phyloP scores from a whole-genome alignment of 2,329 filamentous ascomycete species.

The Epichloe scottii region DNA sequence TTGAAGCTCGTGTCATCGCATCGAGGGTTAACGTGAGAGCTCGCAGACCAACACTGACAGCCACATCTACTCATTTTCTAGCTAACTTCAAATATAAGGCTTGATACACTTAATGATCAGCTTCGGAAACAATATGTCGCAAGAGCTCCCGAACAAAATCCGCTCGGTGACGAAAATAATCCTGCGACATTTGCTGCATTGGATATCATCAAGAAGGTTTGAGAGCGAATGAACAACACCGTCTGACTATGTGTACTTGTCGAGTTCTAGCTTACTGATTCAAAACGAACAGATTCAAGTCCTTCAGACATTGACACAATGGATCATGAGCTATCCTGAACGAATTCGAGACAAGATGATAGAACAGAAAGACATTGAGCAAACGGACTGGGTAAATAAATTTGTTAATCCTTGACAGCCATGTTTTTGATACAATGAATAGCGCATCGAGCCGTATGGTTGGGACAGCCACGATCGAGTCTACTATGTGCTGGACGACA shows the following conservation, averaged over 20 bases:
- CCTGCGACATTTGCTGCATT: conserved; percentile 68
- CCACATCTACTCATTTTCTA: conserved; percentile 5
- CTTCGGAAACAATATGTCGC: conserved; percentile 74
- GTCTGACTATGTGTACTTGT: background rate
- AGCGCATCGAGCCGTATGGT: conserved; percentile 71
- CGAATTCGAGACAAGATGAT: conserved; percentile 77
- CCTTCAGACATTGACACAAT: conserved; percentile 78
- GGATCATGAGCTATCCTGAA: conserved; percentile 80
- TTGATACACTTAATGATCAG: conserved; percentile 86
- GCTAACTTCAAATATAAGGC: conserved; percentile 35
- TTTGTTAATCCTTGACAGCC: conserved; percentile 5
- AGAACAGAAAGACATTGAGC: conserved; percentile 68
- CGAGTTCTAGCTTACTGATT: background rate
- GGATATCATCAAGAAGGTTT: conserved; percentile 67
- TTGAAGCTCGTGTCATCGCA: conserved; percentile 92
- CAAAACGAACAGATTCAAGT: conserved; percentile 46
- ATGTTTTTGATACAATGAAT: conserved; percentile 9
- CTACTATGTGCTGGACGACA: conserved; percentile 88
- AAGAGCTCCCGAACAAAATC: conserved; percentile 70
- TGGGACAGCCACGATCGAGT: conserved; percentile 80
- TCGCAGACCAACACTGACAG: background rate
- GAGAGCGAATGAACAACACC: conserved; percentile 2
- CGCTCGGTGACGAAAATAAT: conserved; percentile 67
- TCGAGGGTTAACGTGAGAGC: conserved; percentile 72
- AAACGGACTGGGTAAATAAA: conserved; percentile 63